phyloP scores from a whole-genome alignment of 2,329 filamentous ascomycete genomes.

The Colletotrichum plurivorum region DNA sequence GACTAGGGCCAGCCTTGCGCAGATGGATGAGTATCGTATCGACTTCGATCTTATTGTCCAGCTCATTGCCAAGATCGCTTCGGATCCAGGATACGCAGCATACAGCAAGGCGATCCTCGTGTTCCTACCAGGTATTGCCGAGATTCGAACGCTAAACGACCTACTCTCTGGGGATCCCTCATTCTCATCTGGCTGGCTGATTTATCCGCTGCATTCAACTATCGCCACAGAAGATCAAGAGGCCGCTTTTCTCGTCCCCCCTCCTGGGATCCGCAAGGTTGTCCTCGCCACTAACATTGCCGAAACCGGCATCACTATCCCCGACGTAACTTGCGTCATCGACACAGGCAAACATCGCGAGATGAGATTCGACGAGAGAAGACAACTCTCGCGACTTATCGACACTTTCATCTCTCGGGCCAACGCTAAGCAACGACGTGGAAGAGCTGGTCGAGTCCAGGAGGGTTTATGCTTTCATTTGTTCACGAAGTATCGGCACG shows the following conservation, averaged over 20 bases:
- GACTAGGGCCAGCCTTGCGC: constrained; percentile 81
- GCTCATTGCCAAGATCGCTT: constrained; percentile 82
- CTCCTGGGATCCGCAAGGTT: constrained; percentile 87
- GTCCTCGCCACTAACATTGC: constrained; percentile 98
- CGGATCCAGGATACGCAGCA: constrained; percentile 72
- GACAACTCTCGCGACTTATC: constrained; percentile 90
- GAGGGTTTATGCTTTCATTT: constrained; percentile 96
- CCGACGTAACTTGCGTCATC: constrained; percentile 96
- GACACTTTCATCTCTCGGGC: constrained; percentile 96
- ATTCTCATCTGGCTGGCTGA: constrained; percentile 84
- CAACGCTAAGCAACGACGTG: constrained; percentile 94
- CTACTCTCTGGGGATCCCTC: constrained; percentile 82
- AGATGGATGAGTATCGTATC: constrained; percentile 91
- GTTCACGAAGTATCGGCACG: constrained; percentile 91
- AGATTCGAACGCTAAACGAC: constrained; percentile 91
- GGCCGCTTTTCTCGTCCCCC: constrained; percentile 88
- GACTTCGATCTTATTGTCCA: constrained; percentile 89
- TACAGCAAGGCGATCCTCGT: constrained; percentile 95
- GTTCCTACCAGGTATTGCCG: constrained; percentile 94
- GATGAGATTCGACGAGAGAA: constrained; percentile 95
- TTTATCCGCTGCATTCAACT: constrained; percentile 92
- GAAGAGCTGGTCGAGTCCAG: constrained; percentile 94
- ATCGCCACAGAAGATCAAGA: constrained; percentile 98
- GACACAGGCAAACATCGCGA: constrained; percentile 98
- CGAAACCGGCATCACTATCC: constrained; percentile 98